These are phyloP conservation scores for Lipomyces yamanashiensis DNA, from an alignment of 805 yeast species.

Conservation along the genomic window DNA sequence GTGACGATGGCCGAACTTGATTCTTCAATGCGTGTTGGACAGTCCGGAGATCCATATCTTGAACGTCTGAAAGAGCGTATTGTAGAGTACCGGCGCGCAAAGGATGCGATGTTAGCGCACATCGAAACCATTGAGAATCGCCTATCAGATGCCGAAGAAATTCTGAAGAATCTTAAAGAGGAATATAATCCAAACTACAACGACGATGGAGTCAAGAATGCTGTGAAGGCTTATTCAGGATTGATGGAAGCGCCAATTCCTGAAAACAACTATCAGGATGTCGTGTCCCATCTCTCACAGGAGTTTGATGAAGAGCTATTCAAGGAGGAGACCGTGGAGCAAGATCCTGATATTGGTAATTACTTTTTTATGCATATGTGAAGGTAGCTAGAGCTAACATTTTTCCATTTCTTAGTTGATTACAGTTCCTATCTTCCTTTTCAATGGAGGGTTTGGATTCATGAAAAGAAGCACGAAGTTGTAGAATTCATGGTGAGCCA, in stretches of 20 bases:
- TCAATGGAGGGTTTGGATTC: slow-evolving; percentile 26
- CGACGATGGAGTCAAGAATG: slow-evolving; percentile 81
- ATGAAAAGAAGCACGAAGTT: slow-evolving; percentile 16
- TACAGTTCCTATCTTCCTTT: slow-evolving; percentile 24
- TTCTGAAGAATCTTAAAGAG: slow-evolving; percentile 55
- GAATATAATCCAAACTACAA: slow-evolving; percentile 84
- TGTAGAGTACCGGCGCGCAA: slow-evolving; percentile 29
- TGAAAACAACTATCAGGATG: neutral
- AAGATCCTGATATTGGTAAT: slow-evolving; percentile 24
- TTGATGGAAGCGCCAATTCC: slow-evolving; percentile 39
- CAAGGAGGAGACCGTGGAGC: slow-evolving; percentile 12
- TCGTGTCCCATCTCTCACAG: neutral
- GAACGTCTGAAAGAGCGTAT: slow-evolving; percentile 25
- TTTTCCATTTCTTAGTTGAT: slow-evolving; percentile 3
- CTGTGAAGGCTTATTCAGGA: slow-evolving; percentile 55
- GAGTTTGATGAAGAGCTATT: slow-evolving; percentile 27
- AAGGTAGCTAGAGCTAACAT: too few species aligned
- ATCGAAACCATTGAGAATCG: slow-evolving; percentile 24
- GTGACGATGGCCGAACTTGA: slow-evolving; percentile 41
- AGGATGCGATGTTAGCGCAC: slow-evolving; percentile 11
- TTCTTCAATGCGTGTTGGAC: slow-evolving; percentile 21
- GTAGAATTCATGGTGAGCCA: slow-evolving; percentile 18
- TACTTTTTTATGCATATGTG: neutral
- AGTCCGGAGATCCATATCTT: slow-evolving; percentile 16
- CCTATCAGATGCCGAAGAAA: slow-evolving; percentile 38